A percentile compares a stretch with the other conserved stretches of the same genome.
These are phyloP conservation scores for Penicillium fuscoglaucum DNA, from an alignment of 2,329 filamentous ascomycete genomes.

Conservation along the genomic window DNA sequence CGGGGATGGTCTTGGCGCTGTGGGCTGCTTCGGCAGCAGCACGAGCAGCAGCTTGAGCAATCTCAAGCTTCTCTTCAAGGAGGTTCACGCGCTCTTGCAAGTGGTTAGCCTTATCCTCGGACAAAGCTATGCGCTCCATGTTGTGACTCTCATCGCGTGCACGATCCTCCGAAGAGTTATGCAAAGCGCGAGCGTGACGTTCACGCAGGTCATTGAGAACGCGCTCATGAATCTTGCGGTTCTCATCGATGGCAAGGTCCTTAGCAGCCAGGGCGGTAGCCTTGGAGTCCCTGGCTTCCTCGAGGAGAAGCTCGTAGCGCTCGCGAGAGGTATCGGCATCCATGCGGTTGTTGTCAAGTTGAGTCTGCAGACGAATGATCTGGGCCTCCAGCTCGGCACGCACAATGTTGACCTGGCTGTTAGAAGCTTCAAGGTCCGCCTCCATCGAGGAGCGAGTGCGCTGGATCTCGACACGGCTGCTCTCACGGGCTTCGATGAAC, in stretches of 20 bases:
- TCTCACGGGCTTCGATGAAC: constrained; percentile 79
- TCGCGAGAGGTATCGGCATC: constrained; percentile 80
- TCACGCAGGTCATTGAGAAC: constrained; percentile 72
- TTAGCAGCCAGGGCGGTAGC: constrained; percentile 58
- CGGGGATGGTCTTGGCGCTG: constrained; percentile 51
- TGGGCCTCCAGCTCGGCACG: constrained; percentile 81
- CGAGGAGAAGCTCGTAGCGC: constrained; percentile 78
- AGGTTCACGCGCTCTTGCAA: constrained; percentile 81
- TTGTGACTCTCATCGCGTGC: constrained; percentile 77
- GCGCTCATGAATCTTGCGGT: constrained; percentile 67
- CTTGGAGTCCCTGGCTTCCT: constrained; percentile 73
- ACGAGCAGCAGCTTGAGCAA: constrained; percentile 81
- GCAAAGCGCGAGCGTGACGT: constrained; percentile 72
- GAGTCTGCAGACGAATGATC: constrained; percentile 67
- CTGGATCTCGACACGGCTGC: constrained; percentile 75
- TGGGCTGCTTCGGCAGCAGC: constrained; percentile 78
- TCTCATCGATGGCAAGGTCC: constrained; percentile 56
- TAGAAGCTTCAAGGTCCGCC: constrained; percentile 77
- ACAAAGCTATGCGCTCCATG: constrained; percentile 76
- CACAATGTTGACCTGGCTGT: constrained; percentile 80
- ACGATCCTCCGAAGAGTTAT: constrained; percentile 75
- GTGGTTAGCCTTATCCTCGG: constrained; percentile 80
- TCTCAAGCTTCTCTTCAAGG: constrained; percentile 86
- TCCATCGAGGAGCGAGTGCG: constrained; percentile 77
- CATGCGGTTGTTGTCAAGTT: constrained; percentile 74